Evolutionary conservation across 2,329 filamentous ascomycete species (phyloP).

Genomic region (Phyllosticta paracitricarpa): DNA sequence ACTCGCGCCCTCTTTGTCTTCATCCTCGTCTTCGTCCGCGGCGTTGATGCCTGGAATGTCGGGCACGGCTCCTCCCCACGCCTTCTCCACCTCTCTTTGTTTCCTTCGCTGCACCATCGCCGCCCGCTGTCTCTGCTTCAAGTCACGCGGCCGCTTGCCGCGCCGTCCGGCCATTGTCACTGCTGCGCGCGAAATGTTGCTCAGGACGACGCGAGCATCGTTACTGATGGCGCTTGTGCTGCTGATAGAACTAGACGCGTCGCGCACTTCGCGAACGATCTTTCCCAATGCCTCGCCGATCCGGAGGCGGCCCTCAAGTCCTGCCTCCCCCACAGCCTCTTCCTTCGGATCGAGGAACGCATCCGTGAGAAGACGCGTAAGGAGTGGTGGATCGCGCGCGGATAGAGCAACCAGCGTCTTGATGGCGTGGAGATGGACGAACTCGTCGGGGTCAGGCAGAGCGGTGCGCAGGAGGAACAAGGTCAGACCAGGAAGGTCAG

Average conservation of each 20-base stretch:
- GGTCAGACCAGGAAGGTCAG: constrained; percentile 57
- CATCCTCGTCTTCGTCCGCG: constrained; percentile 17
- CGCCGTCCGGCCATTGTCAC: constrained; percentile 56
- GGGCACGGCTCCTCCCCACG: constrained; percentile 44
- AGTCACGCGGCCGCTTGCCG: constrained; percentile 49
- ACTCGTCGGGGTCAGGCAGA: constrained; percentile 58
- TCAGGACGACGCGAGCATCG: constrained; percentile 29
- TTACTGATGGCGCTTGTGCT: background rate
- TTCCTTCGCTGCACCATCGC: constrained; percentile 40
- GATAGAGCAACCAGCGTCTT: constrained; percentile 55
- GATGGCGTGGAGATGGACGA: constrained; percentile 59
- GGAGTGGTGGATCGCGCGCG: constrained; percentile 51
- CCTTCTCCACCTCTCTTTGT: constrained; percentile 40
- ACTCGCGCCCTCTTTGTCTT: constrained; percentile 17
- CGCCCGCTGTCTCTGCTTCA: constrained; percentile 46
- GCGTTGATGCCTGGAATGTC: constrained; percentile 19
- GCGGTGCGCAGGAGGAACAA: constrained; percentile 56
- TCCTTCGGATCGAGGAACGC: constrained; percentile 57
- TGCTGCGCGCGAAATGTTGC: constrained; percentile 45
- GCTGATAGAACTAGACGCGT: background rate
- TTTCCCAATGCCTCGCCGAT: constrained; percentile 48
- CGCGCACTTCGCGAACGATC: constrained; percentile 13
- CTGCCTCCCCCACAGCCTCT: constrained; percentile 19
- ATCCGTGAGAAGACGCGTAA: constrained; percentile 53
- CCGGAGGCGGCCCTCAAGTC: constrained; percentile 54